Conservation (phyloP, 345 rosid genomes). For the Hypericum androsaemum region DNA sequence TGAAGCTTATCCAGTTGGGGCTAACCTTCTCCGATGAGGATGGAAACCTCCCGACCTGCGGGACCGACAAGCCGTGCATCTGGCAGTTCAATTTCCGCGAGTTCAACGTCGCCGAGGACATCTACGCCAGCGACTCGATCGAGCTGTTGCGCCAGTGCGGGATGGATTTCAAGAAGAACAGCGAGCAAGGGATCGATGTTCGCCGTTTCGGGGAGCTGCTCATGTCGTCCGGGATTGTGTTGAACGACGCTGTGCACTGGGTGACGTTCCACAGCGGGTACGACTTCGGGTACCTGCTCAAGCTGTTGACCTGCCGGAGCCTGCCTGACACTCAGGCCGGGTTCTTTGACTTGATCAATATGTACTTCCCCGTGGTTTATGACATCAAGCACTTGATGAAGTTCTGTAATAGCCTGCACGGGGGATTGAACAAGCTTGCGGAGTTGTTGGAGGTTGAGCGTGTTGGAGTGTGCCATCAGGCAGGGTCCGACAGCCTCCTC, state of each 20-base stretch:
- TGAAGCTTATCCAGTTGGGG: conserved; percentile 76
- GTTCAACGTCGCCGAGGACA: conserved; percentile 58
- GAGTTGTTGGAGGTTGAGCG: background rate
- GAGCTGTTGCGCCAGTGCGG: conserved; percentile 73
- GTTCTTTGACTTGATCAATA: background rate
- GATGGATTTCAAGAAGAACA: conserved; percentile 69
- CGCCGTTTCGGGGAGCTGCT: conserved; percentile 69
- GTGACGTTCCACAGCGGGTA: conserved; percentile 82
- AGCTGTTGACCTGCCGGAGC: conserved; percentile 55
- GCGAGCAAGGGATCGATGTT: conserved; percentile 69
- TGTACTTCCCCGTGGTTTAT: conserved; percentile 33
- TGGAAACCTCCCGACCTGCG: conserved; percentile 77
- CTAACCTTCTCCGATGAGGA: conserved; percentile 65
- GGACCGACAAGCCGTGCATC: conserved; percentile 53
- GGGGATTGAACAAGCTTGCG: background rate
- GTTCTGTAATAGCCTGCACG: conserved; percentile 17
- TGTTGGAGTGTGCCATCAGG: background rate
- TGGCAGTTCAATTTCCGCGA: conserved; percentile 96
- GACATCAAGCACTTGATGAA: conserved; percentile 35
- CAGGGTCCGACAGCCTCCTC: background rate
- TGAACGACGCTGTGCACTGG: conserved; percentile 62
- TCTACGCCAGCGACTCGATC: conserved; percentile 69
- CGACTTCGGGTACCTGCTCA: conserved; percentile 79
- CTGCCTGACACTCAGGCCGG: conserved; percentile 32
- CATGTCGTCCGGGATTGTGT: conserved; percentile 75